Conservation (phyloP, 2,329 filamentous ascomycete genomes). For the Colletotrichum tamarilloi region DNA sequence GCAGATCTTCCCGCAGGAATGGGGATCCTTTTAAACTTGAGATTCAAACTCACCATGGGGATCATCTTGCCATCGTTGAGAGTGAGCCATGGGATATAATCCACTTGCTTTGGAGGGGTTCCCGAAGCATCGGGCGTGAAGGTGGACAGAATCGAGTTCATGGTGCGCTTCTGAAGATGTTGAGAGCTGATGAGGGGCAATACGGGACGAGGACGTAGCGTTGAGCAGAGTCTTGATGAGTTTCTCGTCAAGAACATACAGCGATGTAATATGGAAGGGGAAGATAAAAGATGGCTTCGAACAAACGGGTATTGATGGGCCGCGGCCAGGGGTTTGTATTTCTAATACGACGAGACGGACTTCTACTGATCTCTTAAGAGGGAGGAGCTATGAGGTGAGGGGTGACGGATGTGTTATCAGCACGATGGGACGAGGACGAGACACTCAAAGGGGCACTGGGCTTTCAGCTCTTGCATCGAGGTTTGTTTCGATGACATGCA, state of each 20-base stretch:
- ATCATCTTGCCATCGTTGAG: conserved; percentile 81
- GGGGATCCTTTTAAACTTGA: not conserved
- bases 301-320: not conserved
- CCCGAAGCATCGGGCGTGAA: conserved; percentile 53
- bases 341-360: conserved; percentile 16
- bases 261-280: not conserved
- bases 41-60: conserved; percentile 65
- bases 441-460: not conserved
- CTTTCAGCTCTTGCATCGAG: not conserved
- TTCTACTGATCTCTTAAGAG: not conserved
- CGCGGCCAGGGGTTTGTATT: conserved; percentile 7
- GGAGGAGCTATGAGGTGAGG: not conserved
- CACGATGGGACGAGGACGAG: conserved; percentile 1
- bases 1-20: not conserved
- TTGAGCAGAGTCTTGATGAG: not conserved
- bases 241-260: conserved; percentile 10
- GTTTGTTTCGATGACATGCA: conserved; percentile 9
- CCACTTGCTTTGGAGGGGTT: conserved; percentile 52
- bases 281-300: not conserved
- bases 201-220: conserved; percentile 18
- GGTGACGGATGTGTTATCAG: conserved; percentile 1
- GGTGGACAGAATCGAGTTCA: conserved; percentile 55
- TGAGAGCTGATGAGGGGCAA: not conserved
- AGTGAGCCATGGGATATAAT: conserved; percentile 68
- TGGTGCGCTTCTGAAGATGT: conserved; percentile 38